Conservation (phyloP, 169 alveolate genomes). For the Plasmodium vivax region DNA sequence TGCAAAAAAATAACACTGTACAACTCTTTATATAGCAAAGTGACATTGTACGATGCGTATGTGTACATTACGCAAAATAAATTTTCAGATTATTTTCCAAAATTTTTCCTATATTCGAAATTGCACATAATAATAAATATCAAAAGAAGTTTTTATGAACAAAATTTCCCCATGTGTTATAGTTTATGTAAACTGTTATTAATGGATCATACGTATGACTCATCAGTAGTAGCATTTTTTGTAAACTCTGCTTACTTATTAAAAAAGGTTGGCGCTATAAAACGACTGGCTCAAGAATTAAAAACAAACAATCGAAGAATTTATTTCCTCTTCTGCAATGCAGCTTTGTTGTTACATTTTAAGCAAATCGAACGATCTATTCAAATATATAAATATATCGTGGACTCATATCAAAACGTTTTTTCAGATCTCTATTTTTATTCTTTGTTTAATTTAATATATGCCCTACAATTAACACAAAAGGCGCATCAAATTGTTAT, state of each 20-base stretch:
- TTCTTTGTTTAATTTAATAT: constrained; percentile 62
- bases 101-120: constrained; percentile 54
- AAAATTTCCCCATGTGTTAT: constrained; percentile 45
- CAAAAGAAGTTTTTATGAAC: constrained; percentile 68
- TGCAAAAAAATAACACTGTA: constrained; percentile 42
- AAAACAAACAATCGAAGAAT: constrained; percentile 35
- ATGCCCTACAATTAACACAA: constrained; percentile 44
- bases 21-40: constrained; percentile 30
- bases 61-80: constrained; percentile 27
- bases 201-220: constrained; percentile 45
- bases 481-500: constrained; percentile 61
- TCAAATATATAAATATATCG: constrained; percentile 66
- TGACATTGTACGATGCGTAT: constrained; percentile 52
- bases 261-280: constrained; percentile 52
- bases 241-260: constrained; percentile 58
- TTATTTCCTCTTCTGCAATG: constrained; percentile 54
- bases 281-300: constrained; percentile 51
- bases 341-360: constrained; percentile 65
- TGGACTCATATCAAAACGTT: constrained; percentile 47
- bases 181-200: constrained; percentile 53
- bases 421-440: constrained; percentile 69
- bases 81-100: constrained; percentile 66
- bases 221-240: constrained; percentile 44
- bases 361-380: constrained; percentile 57
- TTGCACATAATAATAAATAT: constrained; percentile 52